Percentiles rank a stretch among this genome's conserved stretches.
phyloP scores from a whole-genome alignment of 495 filamentous ascomycete genomes.

The Aspergillus affinis region DNA sequence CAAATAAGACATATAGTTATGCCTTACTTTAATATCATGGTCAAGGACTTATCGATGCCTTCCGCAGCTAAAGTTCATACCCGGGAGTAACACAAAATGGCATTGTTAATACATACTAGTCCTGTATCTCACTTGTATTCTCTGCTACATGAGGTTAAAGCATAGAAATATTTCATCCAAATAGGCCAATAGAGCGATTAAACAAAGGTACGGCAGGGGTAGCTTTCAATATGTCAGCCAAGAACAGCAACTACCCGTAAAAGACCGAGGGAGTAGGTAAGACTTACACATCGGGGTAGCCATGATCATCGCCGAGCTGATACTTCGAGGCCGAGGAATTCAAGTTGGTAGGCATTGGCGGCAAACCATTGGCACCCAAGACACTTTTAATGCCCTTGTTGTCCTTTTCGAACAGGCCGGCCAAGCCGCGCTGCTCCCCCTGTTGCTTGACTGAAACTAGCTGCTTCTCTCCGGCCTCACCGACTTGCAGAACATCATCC shows the following conservation, averaged over 20 bases:
- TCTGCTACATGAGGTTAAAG: background rate
- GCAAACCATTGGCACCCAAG: slow-evolving; percentile 71
- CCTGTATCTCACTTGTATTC: background rate
- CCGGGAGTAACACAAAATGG: background rate
- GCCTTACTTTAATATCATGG: background rate
- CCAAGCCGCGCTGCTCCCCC: slow-evolving; percentile 67
- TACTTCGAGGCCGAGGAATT: slow-evolving; percentile 46
- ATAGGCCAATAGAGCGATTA: slow-evolving; percentile 25
- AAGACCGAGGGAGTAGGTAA: background rate
- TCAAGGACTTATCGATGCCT: background rate
- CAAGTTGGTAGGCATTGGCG: slow-evolving; percentile 74
- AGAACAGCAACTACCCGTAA: background rate
- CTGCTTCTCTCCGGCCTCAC: slow-evolving; percentile 78
- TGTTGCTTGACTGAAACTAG: slow-evolving; percentile 78
- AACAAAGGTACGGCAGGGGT: slow-evolving; percentile 55
- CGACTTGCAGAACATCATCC: slow-evolving; percentile 72
- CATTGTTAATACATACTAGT: background rate
- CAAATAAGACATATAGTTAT: background rate
- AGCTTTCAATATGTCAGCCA: slow-evolving; percentile 39
- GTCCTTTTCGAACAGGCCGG: slow-evolving; percentile 70
- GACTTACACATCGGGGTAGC: slow-evolving; percentile 53
- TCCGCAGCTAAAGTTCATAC: background rate
- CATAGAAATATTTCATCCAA: background rate
- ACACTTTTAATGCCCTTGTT: slow-evolving; percentile 62
- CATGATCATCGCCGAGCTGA: slow-evolving; percentile 42